Conservation (phyloP, 2,329 filamentous ascomycete species). For the Akanthomyces dipterigenus region DNA sequence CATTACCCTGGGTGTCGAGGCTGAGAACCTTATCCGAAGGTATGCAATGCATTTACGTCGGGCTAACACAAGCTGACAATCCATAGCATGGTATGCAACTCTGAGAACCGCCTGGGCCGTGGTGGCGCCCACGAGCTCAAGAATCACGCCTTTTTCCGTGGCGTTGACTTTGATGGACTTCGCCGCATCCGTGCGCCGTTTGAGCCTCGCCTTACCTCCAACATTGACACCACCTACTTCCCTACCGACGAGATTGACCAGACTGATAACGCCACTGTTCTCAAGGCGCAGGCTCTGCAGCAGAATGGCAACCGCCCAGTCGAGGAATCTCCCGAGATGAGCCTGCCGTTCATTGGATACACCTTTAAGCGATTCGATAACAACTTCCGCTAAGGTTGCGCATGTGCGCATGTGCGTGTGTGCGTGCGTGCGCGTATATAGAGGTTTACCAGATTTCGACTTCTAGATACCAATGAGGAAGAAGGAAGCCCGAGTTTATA, state of each 20-base stretch:
- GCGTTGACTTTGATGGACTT: conserved; percentile 89
- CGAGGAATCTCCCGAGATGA: conserved; percentile 88
- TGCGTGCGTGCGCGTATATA: not conserved
- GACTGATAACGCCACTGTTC: conserved; percentile 81
- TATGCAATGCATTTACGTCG: conserved; percentile 35
- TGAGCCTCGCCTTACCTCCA: conserved; percentile 85
- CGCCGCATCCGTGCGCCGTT: conserved; percentile 92
- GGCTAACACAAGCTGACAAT: conserved; percentile 12
- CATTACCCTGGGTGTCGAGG: conserved; percentile 78
- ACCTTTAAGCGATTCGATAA: conserved; percentile 91
- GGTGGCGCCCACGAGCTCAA: conserved; percentile 89
- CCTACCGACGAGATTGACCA: conserved; percentile 98
- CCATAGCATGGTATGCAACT: conserved; percentile 83
- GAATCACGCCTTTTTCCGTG: conserved; percentile 89
- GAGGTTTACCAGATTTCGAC: not conserved
- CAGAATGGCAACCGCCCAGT: conserved; percentile 48
- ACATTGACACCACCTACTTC: conserved; percentile 97
- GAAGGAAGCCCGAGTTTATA: not conserved
- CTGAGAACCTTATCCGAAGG: conserved; percentile 89
- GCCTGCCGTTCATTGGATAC: conserved; percentile 63
- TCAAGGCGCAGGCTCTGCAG: conserved; percentile 75
- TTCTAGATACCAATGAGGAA: not conserved
- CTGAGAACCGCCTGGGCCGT: conserved; percentile 83
- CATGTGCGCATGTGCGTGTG: not conserved
- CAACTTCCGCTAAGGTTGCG: conserved; percentile 49